Percentiles rank a stretch among this genome's conserved stretches.
phyloP scores from a whole-genome alignment of 805 yeast genomes.

The Hanseniaspora clermontiae region DNA sequence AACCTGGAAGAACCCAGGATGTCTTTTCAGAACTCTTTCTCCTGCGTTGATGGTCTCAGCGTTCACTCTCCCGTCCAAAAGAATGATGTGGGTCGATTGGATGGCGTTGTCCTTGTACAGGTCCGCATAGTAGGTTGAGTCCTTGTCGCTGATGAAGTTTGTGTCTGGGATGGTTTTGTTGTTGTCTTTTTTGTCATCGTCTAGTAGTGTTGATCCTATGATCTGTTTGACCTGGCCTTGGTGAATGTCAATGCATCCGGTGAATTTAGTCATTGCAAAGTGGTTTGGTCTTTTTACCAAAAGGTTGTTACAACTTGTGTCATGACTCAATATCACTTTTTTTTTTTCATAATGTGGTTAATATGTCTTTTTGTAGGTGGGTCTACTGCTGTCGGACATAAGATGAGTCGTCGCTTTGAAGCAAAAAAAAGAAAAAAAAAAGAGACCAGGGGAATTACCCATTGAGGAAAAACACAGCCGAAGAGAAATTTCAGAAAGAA shows the following conservation, averaged over 20 bases:
- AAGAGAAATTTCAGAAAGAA: too few species aligned
- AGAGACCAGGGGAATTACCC: too few species aligned
- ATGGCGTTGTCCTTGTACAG: constrained; percentile 51
- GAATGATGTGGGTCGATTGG: constrained; percentile 81
- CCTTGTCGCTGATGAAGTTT: constrained; percentile 65
- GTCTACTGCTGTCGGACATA: too few species aligned
- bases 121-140: constrained; percentile 62
- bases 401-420: too few species aligned
- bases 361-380: too few species aligned
- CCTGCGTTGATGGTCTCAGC: constrained; percentile 44
- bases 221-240: constrained; percentile 92
- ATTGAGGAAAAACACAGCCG: too few species aligned
- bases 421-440: too few species aligned
- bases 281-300: not conserved
- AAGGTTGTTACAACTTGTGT: too few species aligned
- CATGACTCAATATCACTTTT: not conserved
- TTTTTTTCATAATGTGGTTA: too few species aligned
- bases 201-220: constrained; percentile 79
- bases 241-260: constrained; percentile 94
- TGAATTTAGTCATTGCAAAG: constrained; percentile 61
- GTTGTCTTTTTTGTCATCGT: constrained; percentile 47
- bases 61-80: constrained; percentile 74
- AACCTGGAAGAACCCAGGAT: constrained; percentile 67
- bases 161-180: constrained; percentile 44
- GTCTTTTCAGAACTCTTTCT: constrained; percentile 50